phyloP scores from a whole-genome alignment of 1,284 basidiomycete genomes.

The Ceratobasidium sp. region DNA sequence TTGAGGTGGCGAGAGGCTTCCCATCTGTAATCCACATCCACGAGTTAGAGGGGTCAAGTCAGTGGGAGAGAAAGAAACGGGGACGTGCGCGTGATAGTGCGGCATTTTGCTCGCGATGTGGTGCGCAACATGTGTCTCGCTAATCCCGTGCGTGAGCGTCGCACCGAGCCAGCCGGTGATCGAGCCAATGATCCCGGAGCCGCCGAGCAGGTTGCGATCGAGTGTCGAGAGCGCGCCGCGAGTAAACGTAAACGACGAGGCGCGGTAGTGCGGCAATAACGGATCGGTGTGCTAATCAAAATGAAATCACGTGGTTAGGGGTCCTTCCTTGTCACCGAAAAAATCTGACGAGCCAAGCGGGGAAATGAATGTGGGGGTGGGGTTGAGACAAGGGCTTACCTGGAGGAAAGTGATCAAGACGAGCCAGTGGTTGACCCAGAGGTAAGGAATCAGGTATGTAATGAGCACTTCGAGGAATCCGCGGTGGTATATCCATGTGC shows the following conservation, averaged over 20 bases:
- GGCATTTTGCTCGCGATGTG: constrained; percentile 94
- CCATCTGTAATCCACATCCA: constrained; percentile 64
- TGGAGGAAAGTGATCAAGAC: constrained; percentile 95
- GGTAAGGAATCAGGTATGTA: constrained; percentile 89
- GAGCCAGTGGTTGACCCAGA: constrained; percentile 91
- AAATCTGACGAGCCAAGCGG: neutral
- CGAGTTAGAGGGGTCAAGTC: neutral
- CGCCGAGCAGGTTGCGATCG: constrained; percentile 88
- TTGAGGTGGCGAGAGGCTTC: constrained; percentile 92
- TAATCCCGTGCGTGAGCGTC: constrained; percentile 85
- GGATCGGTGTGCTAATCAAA: constrained; percentile 84
- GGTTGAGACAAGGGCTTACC: constrained; percentile 47
- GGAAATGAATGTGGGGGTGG: neutral
- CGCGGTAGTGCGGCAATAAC: constrained; percentile 92
- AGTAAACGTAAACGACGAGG: constrained; percentile 90
- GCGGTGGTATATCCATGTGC: constrained; percentile 68
- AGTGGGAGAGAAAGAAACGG: neutral
- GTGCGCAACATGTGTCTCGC: constrained; percentile 92
- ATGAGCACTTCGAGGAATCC: constrained; percentile 82
- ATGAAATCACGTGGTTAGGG: constrained; percentile 6
- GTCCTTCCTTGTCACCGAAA: neutral
- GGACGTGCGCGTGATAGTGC: constrained; percentile 80
- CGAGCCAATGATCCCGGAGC: constrained; percentile 65
- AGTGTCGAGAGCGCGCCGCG: constrained; percentile 95
- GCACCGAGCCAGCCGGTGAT: constrained; percentile 82